Evolutionary conservation across 495 filamentous ascomycete genomes (phyloP).

Genomic region (Tricharina praecox): DNA sequence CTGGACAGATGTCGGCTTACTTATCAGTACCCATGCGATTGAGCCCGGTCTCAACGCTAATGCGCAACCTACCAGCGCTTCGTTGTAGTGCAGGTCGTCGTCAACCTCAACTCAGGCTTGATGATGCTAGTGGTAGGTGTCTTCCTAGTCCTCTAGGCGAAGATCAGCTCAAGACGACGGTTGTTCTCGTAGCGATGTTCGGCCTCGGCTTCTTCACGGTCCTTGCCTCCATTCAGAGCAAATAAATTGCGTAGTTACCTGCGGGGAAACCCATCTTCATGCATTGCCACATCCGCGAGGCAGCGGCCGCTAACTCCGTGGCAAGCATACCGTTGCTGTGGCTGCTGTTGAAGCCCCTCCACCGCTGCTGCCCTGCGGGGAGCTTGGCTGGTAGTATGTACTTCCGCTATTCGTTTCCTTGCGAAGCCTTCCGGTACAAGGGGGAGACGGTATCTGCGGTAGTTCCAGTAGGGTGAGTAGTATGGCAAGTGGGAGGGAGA

Average conservation of each 20-base stretch:
- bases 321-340: slow-evolving; percentile 35
- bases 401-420: too few relatives aligned
- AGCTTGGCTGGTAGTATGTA: too few relatives aligned
- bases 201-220: slow-evolving; percentile 34
- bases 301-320: slow-evolving; percentile 32
- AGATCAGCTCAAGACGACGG: slow-evolving; percentile 30
- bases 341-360: slow-evolving; percentile 32
- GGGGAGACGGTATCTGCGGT: too few relatives aligned
- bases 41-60: slow-evolving; percentile 16
- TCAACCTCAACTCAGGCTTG: slow-evolving; percentile 37
- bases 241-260: slow-evolving; percentile 32
- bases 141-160: slow-evolving; percentile 29
- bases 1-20: too few relatives aligned
- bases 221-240: slow-evolving; percentile 32
- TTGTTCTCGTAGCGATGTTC: slow-evolving; percentile 31
- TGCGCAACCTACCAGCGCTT: slow-evolving; percentile 35
- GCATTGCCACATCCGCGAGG: slow-evolving; percentile 37
- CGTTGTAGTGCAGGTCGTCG: slow-evolving; percentile 32
- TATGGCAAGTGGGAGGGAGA: too few relatives aligned
- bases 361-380: too few relatives aligned
- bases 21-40: background rate
- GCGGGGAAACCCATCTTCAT: slow-evolving; percentile 32
- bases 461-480: too few relatives aligned
- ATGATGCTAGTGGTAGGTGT: slow-evolving; percentile 34
- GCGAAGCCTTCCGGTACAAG: too few relatives aligned